These are phyloP conservation scores for Hortiboletus campestris DNA, from an alignment of 768 basidiomycete genomes.

Conservation along the genomic window DNA sequence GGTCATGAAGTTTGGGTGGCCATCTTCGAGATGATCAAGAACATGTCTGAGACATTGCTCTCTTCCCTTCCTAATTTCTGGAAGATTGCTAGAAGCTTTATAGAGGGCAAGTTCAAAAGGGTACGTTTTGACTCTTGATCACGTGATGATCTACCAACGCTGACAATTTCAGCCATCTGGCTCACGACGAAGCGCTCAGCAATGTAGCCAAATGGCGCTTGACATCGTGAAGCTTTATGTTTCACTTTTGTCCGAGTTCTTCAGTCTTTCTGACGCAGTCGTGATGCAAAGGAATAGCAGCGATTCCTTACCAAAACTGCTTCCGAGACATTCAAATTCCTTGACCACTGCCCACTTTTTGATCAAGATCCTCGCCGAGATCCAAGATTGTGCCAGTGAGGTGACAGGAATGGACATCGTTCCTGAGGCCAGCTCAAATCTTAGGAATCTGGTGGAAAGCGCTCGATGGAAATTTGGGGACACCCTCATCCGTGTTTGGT, in stretches of 20 bases:
- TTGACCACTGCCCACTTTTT: slow-evolving; percentile 82
- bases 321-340: slow-evolving; percentile 78
- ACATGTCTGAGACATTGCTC: slow-evolving; percentile 80
- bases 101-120: slow-evolving; percentile 92
- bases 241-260: slow-evolving; percentile 81
- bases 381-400: slow-evolving; percentile 85
- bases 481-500: slow-evolving; percentile 74
- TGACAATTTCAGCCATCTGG: slow-evolving; percentile 32
- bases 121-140: slow-evolving; percentile 39
- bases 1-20: slow-evolving; percentile 83
- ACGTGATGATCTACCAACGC: not conserved
- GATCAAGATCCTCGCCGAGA: slow-evolving; percentile 75
- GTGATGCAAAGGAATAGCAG: slow-evolving; percentile 51
- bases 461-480: slow-evolving; percentile 88
- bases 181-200: slow-evolving; percentile 75
- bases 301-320: slow-evolving; percentile 43
- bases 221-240: slow-evolving; percentile 87
- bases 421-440: slow-evolving; percentile 60
- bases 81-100: slow-evolving; percentile 86
- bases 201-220: slow-evolving; percentile 83
- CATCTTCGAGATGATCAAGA: slow-evolving; percentile 76
- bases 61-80: slow-evolving; percentile 90
- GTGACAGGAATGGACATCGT: slow-evolving; percentile 77
- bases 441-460: slow-evolving; percentile 77
- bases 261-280: slow-evolving; percentile 75